Evolutionary conservation across 78 protist species (phyloP).

Genomic region (Salpingoeca rosetta): DNA sequence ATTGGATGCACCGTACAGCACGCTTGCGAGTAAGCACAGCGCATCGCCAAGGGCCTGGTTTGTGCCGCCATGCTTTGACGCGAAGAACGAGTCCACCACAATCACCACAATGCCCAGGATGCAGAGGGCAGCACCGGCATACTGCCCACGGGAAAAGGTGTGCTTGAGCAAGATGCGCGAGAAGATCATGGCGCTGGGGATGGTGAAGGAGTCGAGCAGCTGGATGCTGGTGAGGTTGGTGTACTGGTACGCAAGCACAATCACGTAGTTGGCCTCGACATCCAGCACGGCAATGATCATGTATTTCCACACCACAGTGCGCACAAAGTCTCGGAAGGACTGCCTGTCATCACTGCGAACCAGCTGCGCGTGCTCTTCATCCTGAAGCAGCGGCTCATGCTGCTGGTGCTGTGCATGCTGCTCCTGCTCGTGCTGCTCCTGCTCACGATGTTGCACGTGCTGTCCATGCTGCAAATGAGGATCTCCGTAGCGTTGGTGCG

Average conservation of each 20-base stretch:
- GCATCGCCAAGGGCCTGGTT: constrained; percentile 52
- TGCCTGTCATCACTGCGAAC: no score
- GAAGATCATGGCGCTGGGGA: constrained; percentile 52
- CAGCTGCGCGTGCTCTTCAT: no score
- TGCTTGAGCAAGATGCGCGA: constrained; percentile 41
- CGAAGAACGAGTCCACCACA: background rate
- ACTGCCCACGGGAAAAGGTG: constrained; percentile 2
- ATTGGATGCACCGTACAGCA: constrained; percentile 59
- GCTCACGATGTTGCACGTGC: no score
- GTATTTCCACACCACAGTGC: background rate
- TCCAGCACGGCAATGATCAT: constrained; percentile 40
- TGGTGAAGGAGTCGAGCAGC: constrained; percentile 55
- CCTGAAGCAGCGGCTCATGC: no score
- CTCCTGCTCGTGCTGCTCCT: background rate
- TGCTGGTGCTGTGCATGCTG: no score
- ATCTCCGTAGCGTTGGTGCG: no score
- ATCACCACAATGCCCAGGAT: background rate
- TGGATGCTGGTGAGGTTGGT: constrained; percentile 37
- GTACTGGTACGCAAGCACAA: constrained; percentile 51
- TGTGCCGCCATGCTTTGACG: constrained; percentile 8
- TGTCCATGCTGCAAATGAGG: no score
- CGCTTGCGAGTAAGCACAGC: constrained; percentile 25
- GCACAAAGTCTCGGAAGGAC: background rate
- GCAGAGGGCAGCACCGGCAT: background rate
- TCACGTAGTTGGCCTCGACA: constrained; percentile 68